A percentile compares a stretch with the other conserved stretches of the same genome.
These are phyloP conservation scores for Citropsis articulata DNA, from an alignment of 345 rosid species.

Conservation along the genomic window DNA sequence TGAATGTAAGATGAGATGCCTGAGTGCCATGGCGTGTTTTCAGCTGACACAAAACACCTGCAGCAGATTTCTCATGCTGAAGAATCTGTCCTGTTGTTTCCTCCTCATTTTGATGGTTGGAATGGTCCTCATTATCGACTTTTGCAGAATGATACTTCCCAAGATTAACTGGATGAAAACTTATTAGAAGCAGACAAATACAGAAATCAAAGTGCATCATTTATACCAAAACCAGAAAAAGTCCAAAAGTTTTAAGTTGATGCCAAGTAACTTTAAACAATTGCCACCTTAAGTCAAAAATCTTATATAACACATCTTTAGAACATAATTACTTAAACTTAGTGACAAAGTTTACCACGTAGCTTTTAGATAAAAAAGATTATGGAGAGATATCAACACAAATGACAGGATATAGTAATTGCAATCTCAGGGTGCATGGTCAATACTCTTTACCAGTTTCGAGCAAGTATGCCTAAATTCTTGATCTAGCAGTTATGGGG, in stretches of 20 bases:
- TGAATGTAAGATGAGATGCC: conserved; percentile 37
- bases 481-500: not conserved
- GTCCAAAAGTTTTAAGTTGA: not conserved
- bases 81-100: conserved; percentile 59
- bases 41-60: conserved; percentile 61
- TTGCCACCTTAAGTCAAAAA: not conserved
- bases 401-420: not conserved
- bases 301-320: not conserved
- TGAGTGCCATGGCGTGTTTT: conserved; percentile 38
- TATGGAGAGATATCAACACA: not conserved
- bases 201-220: conserved; percentile 3
- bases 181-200: conserved; percentile 3
- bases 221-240: not conserved
- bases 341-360: not conserved
- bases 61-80: conserved; percentile 60
- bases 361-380: not conserved
- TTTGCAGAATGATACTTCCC: conserved; percentile 53
- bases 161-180: conserved; percentile 47
- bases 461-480: not conserved
- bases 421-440: not conserved
- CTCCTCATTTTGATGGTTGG: conserved; percentile 48
- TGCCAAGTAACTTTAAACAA: not conserved
- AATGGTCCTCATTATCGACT: conserved; percentile 24
- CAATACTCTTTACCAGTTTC: not conserved
- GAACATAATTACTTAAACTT: not conserved